Evolutionary conservation across 1,284 basidiomycete species (phyloP).

Genomic region (Schizopora paradoxa): DNA sequence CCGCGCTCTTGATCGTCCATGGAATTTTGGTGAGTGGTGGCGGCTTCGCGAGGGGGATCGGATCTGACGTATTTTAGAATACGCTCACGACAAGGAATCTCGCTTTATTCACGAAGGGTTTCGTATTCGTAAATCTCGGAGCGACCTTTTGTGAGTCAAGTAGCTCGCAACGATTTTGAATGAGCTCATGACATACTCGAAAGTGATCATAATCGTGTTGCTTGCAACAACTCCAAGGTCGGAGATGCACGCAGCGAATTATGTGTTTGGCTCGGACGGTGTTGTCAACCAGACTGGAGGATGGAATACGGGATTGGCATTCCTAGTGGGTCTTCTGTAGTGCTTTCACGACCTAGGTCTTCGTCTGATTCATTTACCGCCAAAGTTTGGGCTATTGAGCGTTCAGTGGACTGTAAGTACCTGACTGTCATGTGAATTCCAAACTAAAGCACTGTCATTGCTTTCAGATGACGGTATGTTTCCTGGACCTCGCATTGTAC

Average conservation of each 20-base stretch:
- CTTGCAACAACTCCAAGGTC: slow-evolving; percentile 71
- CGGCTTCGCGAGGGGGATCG: not conserved
- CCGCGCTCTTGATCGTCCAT: slow-evolving; percentile 67
- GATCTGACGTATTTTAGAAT: slow-evolving; percentile 44
- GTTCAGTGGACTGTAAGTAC: slow-evolving; percentile 83
- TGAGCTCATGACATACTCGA: slow-evolving; percentile 4
- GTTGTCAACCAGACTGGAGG: slow-evolving; percentile 75
- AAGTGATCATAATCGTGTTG: slow-evolving; percentile 81
- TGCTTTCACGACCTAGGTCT: no score
- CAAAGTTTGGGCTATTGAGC: no score
- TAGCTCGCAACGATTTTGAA: slow-evolving; percentile 11
- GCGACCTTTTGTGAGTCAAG: slow-evolving; percentile 49
- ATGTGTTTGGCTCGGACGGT: slow-evolving; percentile 73
- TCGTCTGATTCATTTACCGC: no score
- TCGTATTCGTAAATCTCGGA: slow-evolving; percentile 86
- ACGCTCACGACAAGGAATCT: slow-evolving; percentile 79
- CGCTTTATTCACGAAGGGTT: slow-evolving; percentile 71
- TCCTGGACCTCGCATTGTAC: no score
- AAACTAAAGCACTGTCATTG: no score
- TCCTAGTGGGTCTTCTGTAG: slow-evolving; percentile 84
- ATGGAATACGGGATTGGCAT: slow-evolving; percentile 75
- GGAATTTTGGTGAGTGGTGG: slow-evolving; percentile 49
- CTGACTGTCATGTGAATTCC: no score
- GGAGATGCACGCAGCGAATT: slow-evolving; percentile 76
- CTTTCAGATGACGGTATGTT: slow-evolving; percentile 1